Evolutionary conservation across 2,329 filamentous ascomycete species (phyloP).

Genomic region (Epichloe coenophiala): DNA sequence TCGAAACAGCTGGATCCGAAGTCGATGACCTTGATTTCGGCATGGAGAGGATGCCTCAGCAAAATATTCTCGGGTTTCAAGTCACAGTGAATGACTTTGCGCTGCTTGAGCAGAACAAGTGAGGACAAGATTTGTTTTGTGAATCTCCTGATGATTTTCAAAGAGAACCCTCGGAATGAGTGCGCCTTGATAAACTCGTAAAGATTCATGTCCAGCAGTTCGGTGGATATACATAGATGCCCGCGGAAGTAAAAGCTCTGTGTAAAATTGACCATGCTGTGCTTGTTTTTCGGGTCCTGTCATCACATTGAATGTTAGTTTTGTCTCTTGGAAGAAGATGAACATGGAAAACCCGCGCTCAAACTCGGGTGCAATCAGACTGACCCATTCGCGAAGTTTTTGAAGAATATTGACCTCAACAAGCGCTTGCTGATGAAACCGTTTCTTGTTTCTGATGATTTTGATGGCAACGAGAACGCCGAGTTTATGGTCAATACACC

Average conservation of each 20-base stretch:
- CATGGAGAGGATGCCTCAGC: slow-evolving; percentile 84
- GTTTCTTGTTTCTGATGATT: slow-evolving; percentile 98
- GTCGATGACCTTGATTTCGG: slow-evolving; percentile 96
- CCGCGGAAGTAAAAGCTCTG: slow-evolving; percentile 98
- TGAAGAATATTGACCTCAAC: slow-evolving; percentile 97
- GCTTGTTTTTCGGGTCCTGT: slow-evolving; percentile 81
- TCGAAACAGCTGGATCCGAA: slow-evolving; percentile 97
- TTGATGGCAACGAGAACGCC: slow-evolving; percentile 89
- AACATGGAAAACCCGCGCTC: background rate
- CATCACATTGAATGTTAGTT: background rate
- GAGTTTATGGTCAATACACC: slow-evolving; percentile 94
- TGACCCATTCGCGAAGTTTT: slow-evolving; percentile 94
- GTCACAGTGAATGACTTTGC: slow-evolving; percentile 96
- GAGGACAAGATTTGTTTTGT: slow-evolving; percentile 91
- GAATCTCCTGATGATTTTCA: slow-evolving; percentile 86
- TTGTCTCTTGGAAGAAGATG: background rate
- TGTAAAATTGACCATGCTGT: slow-evolving; percentile 96
- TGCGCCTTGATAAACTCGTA: slow-evolving; percentile 99
- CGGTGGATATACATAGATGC: slow-evolving; percentile 95
- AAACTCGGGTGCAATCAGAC: slow-evolving; percentile 18
- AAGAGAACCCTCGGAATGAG: slow-evolving; percentile 84
- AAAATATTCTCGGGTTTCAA: slow-evolving; percentile 96
- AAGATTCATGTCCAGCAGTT: slow-evolving; percentile 94
- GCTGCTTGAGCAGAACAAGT: slow-evolving; percentile 70
- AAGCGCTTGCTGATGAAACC: slow-evolving; percentile 96